These are phyloP conservation scores for Gaeumannomyces tritici DNA, from an alignment of 2,329 filamentous ascomycete genomes.

Conservation along the genomic window DNA sequence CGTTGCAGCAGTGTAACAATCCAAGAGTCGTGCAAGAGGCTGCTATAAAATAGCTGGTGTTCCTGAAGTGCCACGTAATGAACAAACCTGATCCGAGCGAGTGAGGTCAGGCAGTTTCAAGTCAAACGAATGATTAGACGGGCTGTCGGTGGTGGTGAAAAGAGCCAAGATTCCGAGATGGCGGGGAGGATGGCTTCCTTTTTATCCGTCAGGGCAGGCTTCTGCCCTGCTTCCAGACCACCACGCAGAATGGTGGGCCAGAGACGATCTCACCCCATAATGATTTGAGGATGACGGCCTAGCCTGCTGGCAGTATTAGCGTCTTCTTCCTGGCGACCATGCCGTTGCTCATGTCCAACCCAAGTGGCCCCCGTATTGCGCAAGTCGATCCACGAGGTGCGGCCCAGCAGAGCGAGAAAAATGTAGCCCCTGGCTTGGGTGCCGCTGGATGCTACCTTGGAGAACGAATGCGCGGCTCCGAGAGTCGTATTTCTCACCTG, in stretches of 20 bases:
- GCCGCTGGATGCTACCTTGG: not conserved
- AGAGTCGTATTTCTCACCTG: not conserved
- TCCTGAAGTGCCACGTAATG: not conserved
- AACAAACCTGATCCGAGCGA: not conserved
- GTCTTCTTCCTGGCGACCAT: not conserved
- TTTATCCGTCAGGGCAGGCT: not conserved
- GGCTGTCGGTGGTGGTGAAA: not conserved
- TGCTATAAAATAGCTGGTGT: not conserved
- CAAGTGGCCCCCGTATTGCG: not conserved
- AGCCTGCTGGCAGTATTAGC: not conserved
- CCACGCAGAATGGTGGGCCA: not conserved
- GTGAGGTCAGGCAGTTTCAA: not conserved
- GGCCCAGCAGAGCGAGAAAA: not conserved
- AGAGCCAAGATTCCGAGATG: not conserved
- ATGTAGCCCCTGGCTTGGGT: not conserved
- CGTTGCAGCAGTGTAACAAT: not conserved
- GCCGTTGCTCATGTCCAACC: not conserved
- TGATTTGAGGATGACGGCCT: not conserved
- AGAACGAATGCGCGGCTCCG: not conserved
- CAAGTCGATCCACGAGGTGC: not conserved
- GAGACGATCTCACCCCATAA: not conserved
- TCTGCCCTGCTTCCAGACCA: not conserved
- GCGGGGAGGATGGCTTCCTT: not conserved
- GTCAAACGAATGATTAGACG: not conserved
- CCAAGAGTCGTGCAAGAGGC: too few species aligned